Base-by-base conservation (phyloP, 2,329 filamentous ascomycete species). In the Boeremia exigua region DNA sequence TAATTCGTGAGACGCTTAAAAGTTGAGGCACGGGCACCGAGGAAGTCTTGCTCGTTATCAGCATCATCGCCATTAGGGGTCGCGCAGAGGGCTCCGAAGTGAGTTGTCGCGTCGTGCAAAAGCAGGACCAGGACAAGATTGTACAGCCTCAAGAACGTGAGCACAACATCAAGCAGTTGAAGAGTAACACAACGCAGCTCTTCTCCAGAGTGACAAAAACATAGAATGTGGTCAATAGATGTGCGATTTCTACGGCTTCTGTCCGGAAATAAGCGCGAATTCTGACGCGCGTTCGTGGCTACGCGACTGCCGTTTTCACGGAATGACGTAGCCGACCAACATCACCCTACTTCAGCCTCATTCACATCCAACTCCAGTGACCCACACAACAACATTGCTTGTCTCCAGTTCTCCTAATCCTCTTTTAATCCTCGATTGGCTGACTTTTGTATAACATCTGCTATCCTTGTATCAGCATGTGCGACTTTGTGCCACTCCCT, bases 401-500 rank as follows among this genome's bases (percentile, higher is more conserved):
- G 12, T 30, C 17, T 5, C 3, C 27, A 17, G 7, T 23, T 23
- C 19, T 23, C 19, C 19, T 23, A 23, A 23, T 3, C 19, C 19
- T 23, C 19, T 23, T 23, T 23, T 23, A 5, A 23, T 23, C 19
- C 2, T 23, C 19, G 19, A 2, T 23, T 23, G 19, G 19, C 19
- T n/a, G 19, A 23, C 19, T 23, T 3, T 23, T 23, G 19, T 23
- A 8, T 12, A 10, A 19, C 11, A 17, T 12, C 17, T 10, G 9
- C 15, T 17, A 37, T 7, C 17, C 33, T 36, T 15, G 3, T 19
- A 28, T 36, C 38, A 37, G 9, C 12, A 65, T 67, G 62, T 66
- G 62, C 23, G 71, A 73, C 48, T 74, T 75, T 67, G 63, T 83
- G 43, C 80, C 81, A 15, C 68, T 83, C 48, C 79, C 81, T 34